Evolutionary conservation across 805 yeast genomes (phyloP), one percentile per base, ranked within the genome.

Genomic region (Candida vartiovaarae): DNA sequence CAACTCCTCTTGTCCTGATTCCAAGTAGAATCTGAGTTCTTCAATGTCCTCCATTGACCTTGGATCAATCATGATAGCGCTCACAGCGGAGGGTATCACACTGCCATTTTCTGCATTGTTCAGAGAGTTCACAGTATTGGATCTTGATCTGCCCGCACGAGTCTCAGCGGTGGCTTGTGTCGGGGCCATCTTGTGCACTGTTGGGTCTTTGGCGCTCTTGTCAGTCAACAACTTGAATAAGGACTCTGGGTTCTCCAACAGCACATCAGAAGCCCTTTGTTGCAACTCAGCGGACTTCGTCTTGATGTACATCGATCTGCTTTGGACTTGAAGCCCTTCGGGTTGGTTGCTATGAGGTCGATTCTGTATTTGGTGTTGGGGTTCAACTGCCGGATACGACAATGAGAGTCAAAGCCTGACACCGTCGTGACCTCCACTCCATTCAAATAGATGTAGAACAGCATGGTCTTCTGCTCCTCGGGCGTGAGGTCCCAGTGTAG

Each of bases 401-500:
- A 64, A 29, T 68, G 66, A 2, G 59, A 59, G 35, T 64, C 66
- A 7, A 55, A 49, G 3, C 71, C 72, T 38, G 58, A 63, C 11
- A 71, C 47, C 4, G 50, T 43, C 2, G 65, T 53, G 1, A 66
- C 59, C 47, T 64, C 66, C 23, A 59, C 48, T 20, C 74, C 75
- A 49, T 71, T 71, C 31, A 71, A 44, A 44, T 65, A 70, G 8
- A 71, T 45, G 4, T 63, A 51, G 44, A 63, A 70, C 44, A 60
- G 65, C 27, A 63, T 59, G 40, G 61, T 66, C 33, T 62, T 59
- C n/a, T 68, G 65, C 6, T 46, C 53, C 8, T 46, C 45, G 4
- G 46, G 51, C 8, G 44, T 36, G 45, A 44, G 23, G 51, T 75
- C 80, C 83, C 85, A 80, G 53, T 77, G 84, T 30, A 80, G 45